These are phyloP conservation scores for Puccinia horiana DNA, from an alignment of 1,284 basidiomycete genomes.

Conservation along the genomic window DNA sequence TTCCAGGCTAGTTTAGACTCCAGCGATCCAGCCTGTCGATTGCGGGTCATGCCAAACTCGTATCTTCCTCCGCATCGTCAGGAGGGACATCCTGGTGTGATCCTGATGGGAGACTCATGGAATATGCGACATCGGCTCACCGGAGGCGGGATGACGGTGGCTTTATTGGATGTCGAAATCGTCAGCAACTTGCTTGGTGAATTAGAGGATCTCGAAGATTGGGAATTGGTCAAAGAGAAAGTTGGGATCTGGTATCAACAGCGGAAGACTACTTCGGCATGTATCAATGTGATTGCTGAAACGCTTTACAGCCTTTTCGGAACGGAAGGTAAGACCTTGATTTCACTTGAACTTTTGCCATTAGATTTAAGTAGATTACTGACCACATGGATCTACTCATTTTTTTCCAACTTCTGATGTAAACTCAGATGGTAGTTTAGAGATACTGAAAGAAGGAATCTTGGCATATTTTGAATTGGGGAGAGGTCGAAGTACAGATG, in stretches of 20 bases:
- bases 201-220: constrained; percentile 63
- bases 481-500: constrained; percentile 83
- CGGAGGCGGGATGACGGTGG: constrained; percentile 92
- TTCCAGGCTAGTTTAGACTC: constrained; percentile 66
- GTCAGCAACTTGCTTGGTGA: constrained; percentile 67
- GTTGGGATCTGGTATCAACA: constrained; percentile 79
- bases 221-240: constrained; percentile 66
- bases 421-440: constrained; percentile 69
- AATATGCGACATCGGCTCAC: constrained; percentile 99
- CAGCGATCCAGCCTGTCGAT: constrained; percentile 65
- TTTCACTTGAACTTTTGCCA: background rate
- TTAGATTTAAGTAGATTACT: background rate
- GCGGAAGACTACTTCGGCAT: constrained; percentile 76
- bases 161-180: constrained; percentile 77
- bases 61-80: constrained; percentile 86
- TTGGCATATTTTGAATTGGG: constrained; percentile 96
- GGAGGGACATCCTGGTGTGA: constrained; percentile 67
- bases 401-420: background rate
- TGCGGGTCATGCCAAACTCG: constrained; percentile 92
- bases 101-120: constrained; percentile 93
- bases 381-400: background rate
- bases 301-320: constrained; percentile 86
- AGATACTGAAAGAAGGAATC: constrained; percentile 85
- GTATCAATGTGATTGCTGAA: constrained; percentile 85
- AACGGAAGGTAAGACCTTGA: constrained; percentile 65